Evolutionary conservation across 345 rosid genomes (phyloP).

Genomic region (Durio zibethinus): DNA sequence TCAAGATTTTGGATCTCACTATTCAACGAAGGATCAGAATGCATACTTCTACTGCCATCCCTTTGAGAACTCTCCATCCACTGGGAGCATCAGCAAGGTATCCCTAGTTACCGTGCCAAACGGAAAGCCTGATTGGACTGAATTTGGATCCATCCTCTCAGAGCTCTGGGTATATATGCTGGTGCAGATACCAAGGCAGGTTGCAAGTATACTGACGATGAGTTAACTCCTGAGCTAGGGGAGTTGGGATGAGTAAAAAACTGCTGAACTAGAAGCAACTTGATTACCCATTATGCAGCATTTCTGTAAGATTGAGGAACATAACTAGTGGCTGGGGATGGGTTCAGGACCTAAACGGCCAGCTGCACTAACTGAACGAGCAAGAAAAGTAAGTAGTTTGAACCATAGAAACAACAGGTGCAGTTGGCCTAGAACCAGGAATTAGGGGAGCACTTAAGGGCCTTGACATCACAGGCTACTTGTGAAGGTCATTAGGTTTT

Average conservation of each 20-base stretch:
- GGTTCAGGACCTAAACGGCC: constrained; percentile 73
- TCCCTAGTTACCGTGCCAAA: constrained; percentile 47
- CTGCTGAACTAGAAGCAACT: constrained; percentile 49
- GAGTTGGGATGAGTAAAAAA: constrained; percentile 45
- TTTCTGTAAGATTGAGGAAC: constrained; percentile 74
- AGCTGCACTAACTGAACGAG: constrained; percentile 83
- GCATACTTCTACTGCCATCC: constrained; percentile 34
- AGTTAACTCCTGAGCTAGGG: constrained; percentile 42
- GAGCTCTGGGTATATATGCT: constrained; percentile 40
- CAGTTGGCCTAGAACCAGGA: constrained; percentile 50
- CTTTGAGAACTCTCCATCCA: constrained; percentile 57
- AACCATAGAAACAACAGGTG: constrained; percentile 53
- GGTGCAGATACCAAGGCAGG: constrained; percentile 47
- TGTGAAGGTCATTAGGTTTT: constrained; percentile 35
- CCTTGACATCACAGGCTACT: constrained; percentile 59
- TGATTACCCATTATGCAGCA: constrained; percentile 73
- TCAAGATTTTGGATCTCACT: constrained; percentile 36
- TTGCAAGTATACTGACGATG: constrained; percentile 40
- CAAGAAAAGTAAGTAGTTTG: constrained; percentile 58
- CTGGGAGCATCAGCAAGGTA: constrained; percentile 42
- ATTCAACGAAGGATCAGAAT: constrained; percentile 30
- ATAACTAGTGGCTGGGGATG: constrained; percentile 45
- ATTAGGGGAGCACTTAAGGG: constrained; percentile 83
- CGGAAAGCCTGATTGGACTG: constrained; percentile 49
- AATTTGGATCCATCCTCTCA: constrained; percentile 41